Conservation (phyloP, 345 rosid species). For the Abelmoschus esculentus region DNA sequence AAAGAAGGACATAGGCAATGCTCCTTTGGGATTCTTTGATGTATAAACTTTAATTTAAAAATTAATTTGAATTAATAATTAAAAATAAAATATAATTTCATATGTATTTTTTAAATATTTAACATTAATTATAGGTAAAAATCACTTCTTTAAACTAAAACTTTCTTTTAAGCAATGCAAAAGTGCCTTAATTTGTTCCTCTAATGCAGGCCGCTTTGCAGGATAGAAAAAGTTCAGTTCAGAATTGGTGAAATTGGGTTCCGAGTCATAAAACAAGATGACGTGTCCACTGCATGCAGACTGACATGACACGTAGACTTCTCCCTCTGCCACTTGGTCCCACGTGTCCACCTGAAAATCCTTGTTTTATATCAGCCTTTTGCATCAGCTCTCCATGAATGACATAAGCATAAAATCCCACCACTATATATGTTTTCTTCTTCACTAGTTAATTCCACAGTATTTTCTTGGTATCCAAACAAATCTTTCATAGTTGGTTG, state of each 20-base stretch:
- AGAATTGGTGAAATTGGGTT: too few relatives aligned
- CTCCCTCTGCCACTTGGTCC: neutral
- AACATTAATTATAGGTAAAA: too few relatives aligned
- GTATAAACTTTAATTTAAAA: too few relatives aligned
- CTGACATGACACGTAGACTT: neutral
- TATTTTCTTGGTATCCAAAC: slow-evolving; percentile 16
- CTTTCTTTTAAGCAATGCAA: too few relatives aligned
- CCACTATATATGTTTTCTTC: neutral
- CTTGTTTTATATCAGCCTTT: neutral
- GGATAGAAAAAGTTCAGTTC: too few relatives aligned
- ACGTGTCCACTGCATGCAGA: neutral
- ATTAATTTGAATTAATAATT: too few relatives aligned
- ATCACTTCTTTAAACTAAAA: too few relatives aligned
- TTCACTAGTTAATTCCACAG: neutral
- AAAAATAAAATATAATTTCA: too few relatives aligned
- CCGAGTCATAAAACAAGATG: neutral
- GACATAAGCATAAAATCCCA: neutral
- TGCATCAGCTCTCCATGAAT: neutral
- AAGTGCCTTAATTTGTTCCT: too few relatives aligned
- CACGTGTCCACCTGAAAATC: neutral
- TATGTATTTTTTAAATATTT: too few relatives aligned
- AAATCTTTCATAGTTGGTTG: neutral
- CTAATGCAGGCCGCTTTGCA: too few relatives aligned
- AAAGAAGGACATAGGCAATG: slow-evolving; percentile 60
- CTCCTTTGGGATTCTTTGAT: slow-evolving; percentile 34